Evolutionary conservation across 805 yeast species (phyloP), one percentile per base, ranked within the genome.

Genomic region (Spencermartinsiella europaea): DNA sequence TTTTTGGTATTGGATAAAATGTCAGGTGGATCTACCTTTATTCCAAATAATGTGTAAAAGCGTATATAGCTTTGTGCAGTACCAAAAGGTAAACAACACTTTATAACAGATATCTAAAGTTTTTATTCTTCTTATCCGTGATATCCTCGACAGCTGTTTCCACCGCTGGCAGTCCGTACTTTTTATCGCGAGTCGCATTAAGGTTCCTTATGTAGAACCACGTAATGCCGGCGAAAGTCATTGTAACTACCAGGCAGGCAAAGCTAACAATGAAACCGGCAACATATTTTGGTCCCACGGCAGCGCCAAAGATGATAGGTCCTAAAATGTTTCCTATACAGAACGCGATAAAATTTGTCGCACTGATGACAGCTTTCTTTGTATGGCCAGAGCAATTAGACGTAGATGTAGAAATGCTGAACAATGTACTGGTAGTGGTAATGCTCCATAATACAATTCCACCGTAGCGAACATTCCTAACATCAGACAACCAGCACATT

Each of bases 381-480:
- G 89, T 82, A 51, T 77, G 75, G 14, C 91, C 91, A 2, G 88
- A 79, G 27, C 80, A 74, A 60, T 83, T 73, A 5, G 74, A 62
- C 17, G 76, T 65, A 34, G 80, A 62, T 4, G 81, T 80, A 43
- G 78, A 77, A 17, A 77, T 72, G 3, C 79, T 72, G 56, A 79
- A 69, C 56, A 81, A 79, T 63, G 85, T 85, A 7, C 90, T 82
- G 51, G 77, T 74, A 10, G 91, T 91, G 2, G 88, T 80, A 34
- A 80, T 74, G 59, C 83, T 73, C 8, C 43, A 38, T 1, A 3
- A 77, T 71, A 44, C 76, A 61, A 40, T 69, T 41, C 75, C 73
- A 3, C 71, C 72, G 19, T 70, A 64, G 51, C 62, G 58, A 17
- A 74, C 67, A 27, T 61, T 62, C 19, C 58, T 59, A 25, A 57